Evolutionary conservation across 2,329 filamentous ascomycete species (phyloP).

Genomic region (Eutypella sp.): DNA sequence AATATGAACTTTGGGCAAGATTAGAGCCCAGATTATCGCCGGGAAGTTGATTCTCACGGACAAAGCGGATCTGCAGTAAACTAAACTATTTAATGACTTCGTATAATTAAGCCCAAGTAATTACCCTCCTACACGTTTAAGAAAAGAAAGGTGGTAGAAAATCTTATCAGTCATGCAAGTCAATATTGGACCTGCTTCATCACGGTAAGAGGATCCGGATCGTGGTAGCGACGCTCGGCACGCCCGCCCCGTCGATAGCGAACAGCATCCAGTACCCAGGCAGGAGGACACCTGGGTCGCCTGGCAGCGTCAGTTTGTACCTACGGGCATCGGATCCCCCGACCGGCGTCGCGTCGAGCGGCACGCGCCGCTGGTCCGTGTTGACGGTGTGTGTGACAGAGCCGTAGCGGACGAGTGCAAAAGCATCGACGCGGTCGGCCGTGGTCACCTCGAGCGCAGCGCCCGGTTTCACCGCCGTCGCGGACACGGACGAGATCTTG

Average conservation of each 20-base stretch:
- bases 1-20: too few species aligned
- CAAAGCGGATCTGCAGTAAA: too few species aligned
- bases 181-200: too few species aligned
- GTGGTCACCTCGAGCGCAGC: conserved; percentile 28
- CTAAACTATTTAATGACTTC: too few species aligned
- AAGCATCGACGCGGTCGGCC: conserved; percentile 22
- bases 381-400: conserved; percentile 45
- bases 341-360: conserved; percentile 21
- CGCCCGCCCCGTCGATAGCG: conserved; percentile 34
- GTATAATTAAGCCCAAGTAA: too few species aligned
- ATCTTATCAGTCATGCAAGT: too few species aligned
- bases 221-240: conserved; percentile 38
- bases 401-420: conserved; percentile 40
- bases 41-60: too few species aligned
- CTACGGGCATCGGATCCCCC: conserved; percentile 10
- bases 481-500: conserved; percentile 29
- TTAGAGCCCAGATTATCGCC: too few species aligned
- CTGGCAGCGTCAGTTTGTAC: conserved; percentile 34
- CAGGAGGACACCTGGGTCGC: conserved; percentile 38
- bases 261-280: conserved; percentile 47
- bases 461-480: conserved; percentile 26
- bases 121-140: too few species aligned
- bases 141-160: too few species aligned
- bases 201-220: conserved; percentile 23
- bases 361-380: conserved; percentile 47